Percentiles rank a stretch among this genome's conserved stretches.
These are phyloP conservation scores for Trichosporon faecale DNA, from an alignment of 1,284 basidiomycete genomes.

Conservation along the genomic window DNA sequence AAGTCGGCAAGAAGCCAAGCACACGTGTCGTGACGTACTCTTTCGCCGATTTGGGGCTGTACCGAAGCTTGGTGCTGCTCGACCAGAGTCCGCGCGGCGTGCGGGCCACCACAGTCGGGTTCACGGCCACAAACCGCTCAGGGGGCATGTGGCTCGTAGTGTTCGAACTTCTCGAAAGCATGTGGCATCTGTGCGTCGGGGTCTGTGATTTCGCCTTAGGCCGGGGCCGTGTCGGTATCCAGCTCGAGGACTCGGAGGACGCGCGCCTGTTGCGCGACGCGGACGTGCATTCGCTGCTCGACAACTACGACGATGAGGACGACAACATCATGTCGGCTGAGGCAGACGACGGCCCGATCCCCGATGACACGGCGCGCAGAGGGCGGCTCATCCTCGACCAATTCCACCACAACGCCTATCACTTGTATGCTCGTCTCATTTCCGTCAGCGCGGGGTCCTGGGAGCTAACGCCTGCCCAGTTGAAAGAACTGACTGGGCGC, in stretches of 20 bases:
- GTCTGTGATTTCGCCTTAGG: constrained; percentile 49
- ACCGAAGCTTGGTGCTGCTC: constrained; percentile 40
- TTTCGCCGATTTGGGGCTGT: constrained; percentile 41
- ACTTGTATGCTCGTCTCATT: constrained; percentile 34
- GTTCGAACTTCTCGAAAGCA: constrained; percentile 38
- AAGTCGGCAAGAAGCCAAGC: constrained; percentile 10
- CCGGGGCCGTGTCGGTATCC: constrained; percentile 29
- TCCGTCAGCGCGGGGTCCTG: constrained; percentile 20
- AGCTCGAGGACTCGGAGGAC: constrained; percentile 38
- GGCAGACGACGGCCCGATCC: not conserved
- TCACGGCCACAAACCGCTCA: constrained; percentile 21
- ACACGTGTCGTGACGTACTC: constrained; percentile 32
- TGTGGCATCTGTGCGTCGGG: constrained; percentile 44
- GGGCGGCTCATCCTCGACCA: constrained; percentile 42
- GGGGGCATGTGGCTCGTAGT: constrained; percentile 42
- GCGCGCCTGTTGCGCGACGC: constrained; percentile 28
- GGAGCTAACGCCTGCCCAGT: constrained; percentile 23
- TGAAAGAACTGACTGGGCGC: constrained; percentile 19
- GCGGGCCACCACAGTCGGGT: constrained; percentile 21
- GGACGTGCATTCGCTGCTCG: constrained; percentile 24
- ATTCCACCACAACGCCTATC: constrained; percentile 45
- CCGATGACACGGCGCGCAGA: constrained; percentile 32
- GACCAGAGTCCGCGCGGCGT: constrained; percentile 36
- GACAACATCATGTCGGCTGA: not conserved
- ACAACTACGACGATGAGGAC: constrained; percentile 17